Conservation (phyloP, 2,329 filamentous ascomycete genomes). For the Aureobasidium melanogenum region DNA sequence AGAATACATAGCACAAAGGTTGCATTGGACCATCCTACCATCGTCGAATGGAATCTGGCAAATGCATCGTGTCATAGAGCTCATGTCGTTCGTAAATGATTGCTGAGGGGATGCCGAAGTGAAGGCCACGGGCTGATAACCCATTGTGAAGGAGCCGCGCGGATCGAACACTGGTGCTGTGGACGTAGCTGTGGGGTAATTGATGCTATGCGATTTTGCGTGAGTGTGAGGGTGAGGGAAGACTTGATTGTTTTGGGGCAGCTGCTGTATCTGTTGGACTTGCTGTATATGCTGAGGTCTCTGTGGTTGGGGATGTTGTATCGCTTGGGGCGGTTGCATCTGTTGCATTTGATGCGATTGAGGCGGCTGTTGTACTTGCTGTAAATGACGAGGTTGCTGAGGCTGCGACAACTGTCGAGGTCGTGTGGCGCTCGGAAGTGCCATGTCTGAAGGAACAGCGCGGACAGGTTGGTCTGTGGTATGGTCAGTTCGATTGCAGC, state of each 20-base stretch:
- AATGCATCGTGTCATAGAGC: constrained; percentile 43
- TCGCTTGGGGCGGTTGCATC: neutral
- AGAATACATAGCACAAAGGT: constrained; percentile 54
- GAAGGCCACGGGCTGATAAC: constrained; percentile 2
- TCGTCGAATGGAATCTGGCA: constrained; percentile 47
- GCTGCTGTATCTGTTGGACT: constrained; percentile 4
- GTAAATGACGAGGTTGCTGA: neutral
- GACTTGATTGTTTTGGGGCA: neutral
- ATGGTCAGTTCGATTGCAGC: constrained; percentile 16
- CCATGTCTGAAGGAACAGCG: neutral
- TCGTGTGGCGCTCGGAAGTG: neutral
- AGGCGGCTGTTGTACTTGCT: neutral
- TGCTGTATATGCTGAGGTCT: neutral
- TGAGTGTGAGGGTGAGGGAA: neutral
- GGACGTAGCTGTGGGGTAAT: neutral
- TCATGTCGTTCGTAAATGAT: constrained; percentile 14
- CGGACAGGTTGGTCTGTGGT: neutral
- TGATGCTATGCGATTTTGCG: constrained; percentile 11
- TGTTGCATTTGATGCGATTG: neutral
- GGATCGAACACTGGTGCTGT: constrained; percentile 9
- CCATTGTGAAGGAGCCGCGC: constrained; percentile 9
- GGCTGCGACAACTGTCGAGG: neutral
- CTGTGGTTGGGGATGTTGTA: constrained; percentile 8
- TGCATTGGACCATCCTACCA: constrained; percentile 54
- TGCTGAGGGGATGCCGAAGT: constrained; percentile 5